These are phyloP conservation scores for Arabidopsis arenosa DNA, from an alignment of 345 rosid genomes.

Conservation along the genomic window DNA sequence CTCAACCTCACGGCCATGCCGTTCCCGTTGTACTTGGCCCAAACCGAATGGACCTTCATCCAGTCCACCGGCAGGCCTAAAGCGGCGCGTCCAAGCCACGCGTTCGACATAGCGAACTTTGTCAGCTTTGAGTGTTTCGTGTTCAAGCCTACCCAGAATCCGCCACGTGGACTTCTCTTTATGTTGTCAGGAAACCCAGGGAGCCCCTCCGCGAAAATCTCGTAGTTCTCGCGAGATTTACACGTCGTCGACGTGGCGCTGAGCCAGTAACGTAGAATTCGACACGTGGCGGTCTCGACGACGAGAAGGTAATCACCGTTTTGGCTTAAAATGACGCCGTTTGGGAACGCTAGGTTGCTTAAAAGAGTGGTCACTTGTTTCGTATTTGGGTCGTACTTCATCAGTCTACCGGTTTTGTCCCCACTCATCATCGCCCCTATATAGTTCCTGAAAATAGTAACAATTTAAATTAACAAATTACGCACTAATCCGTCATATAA, in stretches of 20 bases:
- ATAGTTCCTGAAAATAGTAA: conserved; percentile 51
- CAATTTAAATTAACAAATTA: not conserved
- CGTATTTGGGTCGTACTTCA: conserved; percentile 61
- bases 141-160: conserved; percentile 70
- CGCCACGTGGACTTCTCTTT: conserved; percentile 64
- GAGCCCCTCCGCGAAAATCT: conserved; percentile 52
- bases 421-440: conserved; percentile 48
- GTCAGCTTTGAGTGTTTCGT: conserved; percentile 53
- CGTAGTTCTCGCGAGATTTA: conserved; percentile 38
- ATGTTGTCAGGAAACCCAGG: conserved; percentile 78
- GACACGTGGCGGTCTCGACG: conserved; percentile 54
- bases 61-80: conserved; percentile 52
- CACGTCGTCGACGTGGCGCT: conserved; percentile 26
- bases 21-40: conserved; percentile 52
- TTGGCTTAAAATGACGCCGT: conserved; percentile 59
- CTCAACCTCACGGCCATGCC: conserved; percentile 70
- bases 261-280: conserved; percentile 58
- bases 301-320: conserved; percentile 56
- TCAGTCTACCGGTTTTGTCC: conserved; percentile 68
- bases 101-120: conserved; percentile 45
- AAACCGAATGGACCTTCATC: conserved; percentile 46
- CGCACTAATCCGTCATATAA: not conserved
- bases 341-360: conserved; percentile 57
- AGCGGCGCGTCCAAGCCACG: conserved; percentile 59
- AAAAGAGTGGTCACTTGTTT: conserved; percentile 53